phyloP scores from a whole-genome alignment of 2,329 filamentous ascomycete genomes.

The Neopestalotiopsis sp. region DNA sequence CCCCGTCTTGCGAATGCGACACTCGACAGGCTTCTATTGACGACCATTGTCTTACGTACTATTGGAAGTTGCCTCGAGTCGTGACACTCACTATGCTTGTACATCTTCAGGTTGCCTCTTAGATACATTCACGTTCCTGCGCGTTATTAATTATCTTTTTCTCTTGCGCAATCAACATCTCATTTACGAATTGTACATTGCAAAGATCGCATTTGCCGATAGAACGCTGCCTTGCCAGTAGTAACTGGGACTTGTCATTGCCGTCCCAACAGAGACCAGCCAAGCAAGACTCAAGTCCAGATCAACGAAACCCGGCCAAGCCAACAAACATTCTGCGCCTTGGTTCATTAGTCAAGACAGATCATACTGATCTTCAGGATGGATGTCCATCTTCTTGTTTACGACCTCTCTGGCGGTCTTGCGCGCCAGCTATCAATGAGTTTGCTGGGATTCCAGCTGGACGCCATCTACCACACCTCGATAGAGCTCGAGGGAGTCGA shows the following conservation, averaged over 20 bases:
- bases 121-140: background rate
- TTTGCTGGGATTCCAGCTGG: conserved; percentile 68
- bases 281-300: background rate
- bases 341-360: background rate
- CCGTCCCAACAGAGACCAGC: background rate
- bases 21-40: background rate
- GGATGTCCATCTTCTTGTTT: conserved; percentile 80
- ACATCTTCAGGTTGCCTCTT: background rate
- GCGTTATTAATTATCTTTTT: background rate
- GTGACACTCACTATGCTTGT: background rate
- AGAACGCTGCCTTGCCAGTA: background rate
- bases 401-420: conserved; percentile 74
- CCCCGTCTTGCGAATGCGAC: background rate
- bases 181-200: background rate
- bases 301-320: background rate
- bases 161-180: background rate
- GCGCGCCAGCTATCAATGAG: conserved; percentile 61
- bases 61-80: background rate
- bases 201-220: background rate
- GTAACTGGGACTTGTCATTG: background rate
- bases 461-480: conserved; percentile 95
- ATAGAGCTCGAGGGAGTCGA: conserved; percentile 85
- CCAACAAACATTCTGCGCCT: background rate
- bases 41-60: conserved; percentile 3
- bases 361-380: conserved; percentile 46